Evolutionary conservation across 2,329 filamentous ascomycete species (phyloP), one percentile per base, ranked within the genome.

Genomic region (Phaeosphaeriaceae sp.): DNA sequence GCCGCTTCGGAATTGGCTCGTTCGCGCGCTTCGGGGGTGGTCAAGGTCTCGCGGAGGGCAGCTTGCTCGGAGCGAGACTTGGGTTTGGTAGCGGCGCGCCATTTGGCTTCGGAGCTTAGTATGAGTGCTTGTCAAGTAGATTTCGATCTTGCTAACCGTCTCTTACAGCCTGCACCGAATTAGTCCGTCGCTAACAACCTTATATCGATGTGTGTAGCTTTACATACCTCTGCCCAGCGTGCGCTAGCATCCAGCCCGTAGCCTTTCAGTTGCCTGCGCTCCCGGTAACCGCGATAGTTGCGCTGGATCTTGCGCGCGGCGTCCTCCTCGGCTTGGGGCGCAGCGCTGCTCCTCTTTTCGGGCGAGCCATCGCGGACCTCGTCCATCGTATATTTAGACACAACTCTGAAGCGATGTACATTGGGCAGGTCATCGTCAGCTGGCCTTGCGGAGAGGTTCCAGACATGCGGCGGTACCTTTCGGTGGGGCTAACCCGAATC

Each of bases 271-370:
- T 92, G 88, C 48, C 92, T 81, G 45, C 92, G 85, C 49, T 86
- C 84, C 53, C 90, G 85, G 75, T 96, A 91, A 6, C 92, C 91
- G 33, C 92, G 85, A 73, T 93, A 96, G 24, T 88, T 90, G 65
- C 89, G 87, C 80, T 78, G 76, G 40, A 78, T 78, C 60, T 74
- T 45, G 62, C 71, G 62, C 7, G 76, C 76, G 4, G 76, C 76
- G 20, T 68, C 56, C 50, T 68, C 64, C 57, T 76, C 61, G 58
- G 68, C 60, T 13, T 68, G 25, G n/a, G 62, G n/a, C 9, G 25
- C 41, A 5, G 24, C 25, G 42, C 33, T 47, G 48, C 48, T 53
- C 21, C 52, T 33, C 24, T 46, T 19, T 36, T 40, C 41, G 48
- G 50, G 33, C 48, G 59, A 59, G 27, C 51, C 63, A 56, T 60